Evolutionary conservation across 2,329 filamentous ascomycete genomes (phyloP).

Genomic region (Drechslera avenae): DNA sequence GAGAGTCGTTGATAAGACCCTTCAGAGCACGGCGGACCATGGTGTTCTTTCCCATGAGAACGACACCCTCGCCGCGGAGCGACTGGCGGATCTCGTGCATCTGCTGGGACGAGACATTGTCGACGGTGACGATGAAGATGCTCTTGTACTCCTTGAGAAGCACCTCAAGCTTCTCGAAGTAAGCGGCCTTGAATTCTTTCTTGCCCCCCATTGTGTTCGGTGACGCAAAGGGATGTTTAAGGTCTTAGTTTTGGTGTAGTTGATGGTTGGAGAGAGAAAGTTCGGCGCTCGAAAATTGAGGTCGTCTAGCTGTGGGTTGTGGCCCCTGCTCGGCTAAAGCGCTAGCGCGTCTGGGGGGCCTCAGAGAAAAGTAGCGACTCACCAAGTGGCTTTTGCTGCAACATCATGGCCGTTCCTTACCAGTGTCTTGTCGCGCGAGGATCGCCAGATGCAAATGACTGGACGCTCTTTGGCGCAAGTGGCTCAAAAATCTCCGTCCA

Average conservation of each 20-base stretch:
- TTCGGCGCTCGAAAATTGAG: slow-evolving; percentile 31
- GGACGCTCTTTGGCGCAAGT: slow-evolving; percentile 73
- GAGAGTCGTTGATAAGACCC: slow-evolving; percentile 86
- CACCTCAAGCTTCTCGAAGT: slow-evolving; percentile 99
- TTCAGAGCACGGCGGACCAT: slow-evolving; percentile 99
- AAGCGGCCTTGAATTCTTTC: slow-evolving; percentile 88
- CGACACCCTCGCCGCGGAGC: slow-evolving; percentile 89
- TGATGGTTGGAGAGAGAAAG: slow-evolving; percentile 24
- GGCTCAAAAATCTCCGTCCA: slow-evolving; percentile 69
- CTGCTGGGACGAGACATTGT: slow-evolving; percentile 99
- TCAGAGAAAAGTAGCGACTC: slow-evolving; percentile 16
- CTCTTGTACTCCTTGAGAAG: slow-evolving; percentile 96
- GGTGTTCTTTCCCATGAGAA: slow-evolving; percentile 99
- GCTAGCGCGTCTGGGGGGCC: slow-evolving; percentile 20
- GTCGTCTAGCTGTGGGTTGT: slow-evolving; percentile 26
- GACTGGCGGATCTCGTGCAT: slow-evolving; percentile 99
- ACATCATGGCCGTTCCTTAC: slow-evolving; percentile 46
- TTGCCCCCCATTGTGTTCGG: slow-evolving; percentile 99
- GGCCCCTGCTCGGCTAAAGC: slow-evolving; percentile 22
- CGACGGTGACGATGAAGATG: slow-evolving; percentile 88
- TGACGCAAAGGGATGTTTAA: slow-evolving; percentile 99
- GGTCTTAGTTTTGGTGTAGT: slow-evolving; percentile 63
- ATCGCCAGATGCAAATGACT: slow-evolving; percentile 21
- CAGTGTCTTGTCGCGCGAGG: slow-evolving; percentile 46
- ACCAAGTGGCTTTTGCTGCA: slow-evolving; percentile 10